Conservation (phyloP, 1,139 yeast species). For the Geotrichum carabidarum region DNA sequence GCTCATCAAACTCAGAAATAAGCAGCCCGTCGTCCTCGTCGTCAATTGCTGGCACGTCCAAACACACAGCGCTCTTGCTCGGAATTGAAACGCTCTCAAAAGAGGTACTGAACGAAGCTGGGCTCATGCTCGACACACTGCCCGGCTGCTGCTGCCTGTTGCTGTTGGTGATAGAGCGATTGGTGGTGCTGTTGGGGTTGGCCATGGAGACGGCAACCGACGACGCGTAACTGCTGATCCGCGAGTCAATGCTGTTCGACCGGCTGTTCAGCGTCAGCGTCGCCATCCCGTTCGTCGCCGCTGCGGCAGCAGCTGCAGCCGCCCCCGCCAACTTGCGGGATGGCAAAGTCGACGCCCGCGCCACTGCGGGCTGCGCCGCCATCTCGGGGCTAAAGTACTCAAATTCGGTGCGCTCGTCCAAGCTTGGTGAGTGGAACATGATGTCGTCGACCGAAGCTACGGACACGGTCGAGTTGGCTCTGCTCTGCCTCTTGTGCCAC, state of each 20-base stretch:
- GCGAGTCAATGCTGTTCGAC: not conserved
- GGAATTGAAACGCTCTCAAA: slow-evolving; percentile 12
- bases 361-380: not conserved
- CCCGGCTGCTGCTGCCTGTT: too few relatives aligned
- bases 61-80: slow-evolving; percentile 9
- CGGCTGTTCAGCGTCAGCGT: slow-evolving; percentile 5
- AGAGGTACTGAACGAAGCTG: not conserved
- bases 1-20: not conserved
- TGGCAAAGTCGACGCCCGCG: not conserved
- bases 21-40: not conserved
- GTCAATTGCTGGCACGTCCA: slow-evolving; percentile 13
- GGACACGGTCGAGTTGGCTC: not conserved
- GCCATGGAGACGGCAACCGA: not conserved
- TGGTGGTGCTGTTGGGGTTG: not conserved
- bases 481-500: not conserved
- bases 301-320: not conserved
- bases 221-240: not conserved
- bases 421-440: slow-evolving; percentile 7
- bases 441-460: slow-evolving; percentile 3
- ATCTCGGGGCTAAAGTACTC: not conserved
- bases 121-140: not conserved
- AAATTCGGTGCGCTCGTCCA: slow-evolving; percentile 4
- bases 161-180: not conserved
- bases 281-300: not conserved
- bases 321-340: not conserved